Percentiles rank a stretch among this genome's conserved stretches.
Conservation (phyloP, 331 rosid species). For the Phaseolus coccineus region DNA sequence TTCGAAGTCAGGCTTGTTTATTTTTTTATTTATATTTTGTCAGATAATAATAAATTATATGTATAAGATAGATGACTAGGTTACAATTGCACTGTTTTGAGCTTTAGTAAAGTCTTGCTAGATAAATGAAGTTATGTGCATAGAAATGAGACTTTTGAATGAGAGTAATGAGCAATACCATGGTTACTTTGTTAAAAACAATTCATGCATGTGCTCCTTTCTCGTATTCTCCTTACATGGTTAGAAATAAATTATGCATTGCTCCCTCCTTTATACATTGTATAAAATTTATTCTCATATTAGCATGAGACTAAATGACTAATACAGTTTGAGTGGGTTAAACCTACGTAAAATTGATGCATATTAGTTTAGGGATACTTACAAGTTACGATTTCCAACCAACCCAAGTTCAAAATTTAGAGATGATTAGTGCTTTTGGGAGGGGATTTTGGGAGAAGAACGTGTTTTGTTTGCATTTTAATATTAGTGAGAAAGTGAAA, state of each 20-base stretch:
- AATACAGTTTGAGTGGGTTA: no score
- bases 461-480: no score
- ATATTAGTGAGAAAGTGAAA: no score
- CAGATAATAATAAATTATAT: constrained; percentile 10
- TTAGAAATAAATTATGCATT: not conserved
- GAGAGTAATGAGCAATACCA: not conserved
- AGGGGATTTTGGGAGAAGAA: no score
- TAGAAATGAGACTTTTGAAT: constrained; percentile 5
- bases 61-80: constrained; percentile 6
- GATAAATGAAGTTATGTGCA: constrained; percentile 24
- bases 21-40: not conserved
- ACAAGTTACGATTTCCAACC: no score
- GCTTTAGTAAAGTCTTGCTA: not conserved
- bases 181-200: constrained; percentile 25
- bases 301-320: no score
- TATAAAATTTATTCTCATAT: no score
- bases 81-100: not conserved
- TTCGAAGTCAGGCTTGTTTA: not conserved
- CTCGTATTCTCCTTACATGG: not conserved
- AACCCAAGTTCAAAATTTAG: no score
- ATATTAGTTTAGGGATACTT: no score
- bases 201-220: not conserved
- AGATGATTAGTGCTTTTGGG: no score
- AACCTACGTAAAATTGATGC: no score
- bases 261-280: no score